These are phyloP conservation scores for Rhodotorula paludigena DNA, from an alignment of 768 basidiomycete genomes.

Conservation along the genomic window DNA sequence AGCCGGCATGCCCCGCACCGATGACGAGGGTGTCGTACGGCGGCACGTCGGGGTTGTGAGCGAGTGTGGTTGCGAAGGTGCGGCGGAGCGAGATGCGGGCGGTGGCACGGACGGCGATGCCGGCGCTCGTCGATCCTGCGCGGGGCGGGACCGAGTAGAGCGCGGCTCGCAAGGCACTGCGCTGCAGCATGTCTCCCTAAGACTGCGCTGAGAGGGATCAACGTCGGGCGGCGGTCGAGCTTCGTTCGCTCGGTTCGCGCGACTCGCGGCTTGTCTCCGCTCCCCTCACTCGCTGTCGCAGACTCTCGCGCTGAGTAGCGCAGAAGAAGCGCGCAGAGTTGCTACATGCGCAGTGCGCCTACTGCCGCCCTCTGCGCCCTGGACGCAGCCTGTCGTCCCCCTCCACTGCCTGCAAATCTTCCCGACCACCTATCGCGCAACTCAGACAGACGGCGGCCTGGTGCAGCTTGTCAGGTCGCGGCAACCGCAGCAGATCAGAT, in stretches of 20 bases:
- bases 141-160: constrained; percentile 29
- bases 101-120: neutral
- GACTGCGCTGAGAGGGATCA: too few relatives aligned
- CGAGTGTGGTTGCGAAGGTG: neutral
- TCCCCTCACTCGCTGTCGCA: neutral
- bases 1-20: constrained; percentile 88
- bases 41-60: neutral
- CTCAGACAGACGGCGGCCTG: too few relatives aligned
- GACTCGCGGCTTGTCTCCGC: neutral
- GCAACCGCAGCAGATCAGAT: too few relatives aligned
- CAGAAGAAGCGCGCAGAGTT: too few relatives aligned
- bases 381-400: too few relatives aligned
- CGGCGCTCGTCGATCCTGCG: constrained; percentile 9
- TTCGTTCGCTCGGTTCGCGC: too few relatives aligned
- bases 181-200: constrained; percentile 2
- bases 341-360: too few relatives aligned
- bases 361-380: too few relatives aligned
- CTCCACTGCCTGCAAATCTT: neutral
- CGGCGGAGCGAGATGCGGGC: neutral
- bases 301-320: too few relatives aligned
- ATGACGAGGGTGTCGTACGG: constrained; percentile 56
- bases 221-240: too few relatives aligned
- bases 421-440: too few relatives aligned
- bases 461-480: too few relatives aligned
- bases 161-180: neutral